Conservation (phyloP, 2,329 filamentous ascomycete species). For the Elsinoe perseae region DNA sequence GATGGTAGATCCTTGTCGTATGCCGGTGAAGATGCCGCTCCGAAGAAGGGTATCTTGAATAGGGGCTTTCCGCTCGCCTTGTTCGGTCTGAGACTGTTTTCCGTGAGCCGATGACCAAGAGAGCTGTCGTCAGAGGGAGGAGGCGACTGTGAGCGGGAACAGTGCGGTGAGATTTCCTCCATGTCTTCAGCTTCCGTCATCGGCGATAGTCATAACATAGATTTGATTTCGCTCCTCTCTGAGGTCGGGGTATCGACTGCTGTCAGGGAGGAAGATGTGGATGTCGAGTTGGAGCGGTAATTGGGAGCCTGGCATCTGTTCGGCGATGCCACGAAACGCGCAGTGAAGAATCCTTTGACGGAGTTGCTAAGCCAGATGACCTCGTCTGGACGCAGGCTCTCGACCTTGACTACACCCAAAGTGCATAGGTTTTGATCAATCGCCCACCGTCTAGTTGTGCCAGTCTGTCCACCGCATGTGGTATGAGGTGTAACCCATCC, state of each 20-base stretch:
- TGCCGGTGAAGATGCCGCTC: neutral
- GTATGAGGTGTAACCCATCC: slow-evolving; percentile 72
- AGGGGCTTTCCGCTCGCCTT: slow-evolving; percentile 10
- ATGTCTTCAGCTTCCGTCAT: slow-evolving; percentile 13
- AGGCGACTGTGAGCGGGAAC: slow-evolving; percentile 12
- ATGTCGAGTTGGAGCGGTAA: slow-evolving; percentile 14
- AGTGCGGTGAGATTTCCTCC: slow-evolving; percentile 14
- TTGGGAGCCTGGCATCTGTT: slow-evolving; percentile 16
- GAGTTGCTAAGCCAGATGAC: slow-evolving; percentile 85
- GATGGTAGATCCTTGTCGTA: neutral
- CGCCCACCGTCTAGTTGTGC: slow-evolving; percentile 78
- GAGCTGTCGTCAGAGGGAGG: slow-evolving; percentile 7
- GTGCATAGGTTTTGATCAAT: slow-evolving; percentile 59
- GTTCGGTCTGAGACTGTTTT: neutral
- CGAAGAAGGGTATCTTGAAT: slow-evolving; percentile 5
- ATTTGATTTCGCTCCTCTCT: slow-evolving; percentile 3
- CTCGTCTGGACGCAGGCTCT: slow-evolving; percentile 62
- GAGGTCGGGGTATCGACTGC: slow-evolving; percentile 9
- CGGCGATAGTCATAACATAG: slow-evolving; percentile 15
- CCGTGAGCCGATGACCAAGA: slow-evolving; percentile 13
- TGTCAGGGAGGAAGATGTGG: slow-evolving; percentile 1
- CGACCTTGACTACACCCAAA: slow-evolving; percentile 54
- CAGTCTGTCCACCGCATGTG: slow-evolving; percentile 67
- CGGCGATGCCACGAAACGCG: slow-evolving; percentile 20
- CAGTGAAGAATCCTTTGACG: slow-evolving; percentile 61